phyloP scores from a whole-genome alignment of 2,329 filamentous ascomycete genomes.

The Sarocladium strictum region DNA sequence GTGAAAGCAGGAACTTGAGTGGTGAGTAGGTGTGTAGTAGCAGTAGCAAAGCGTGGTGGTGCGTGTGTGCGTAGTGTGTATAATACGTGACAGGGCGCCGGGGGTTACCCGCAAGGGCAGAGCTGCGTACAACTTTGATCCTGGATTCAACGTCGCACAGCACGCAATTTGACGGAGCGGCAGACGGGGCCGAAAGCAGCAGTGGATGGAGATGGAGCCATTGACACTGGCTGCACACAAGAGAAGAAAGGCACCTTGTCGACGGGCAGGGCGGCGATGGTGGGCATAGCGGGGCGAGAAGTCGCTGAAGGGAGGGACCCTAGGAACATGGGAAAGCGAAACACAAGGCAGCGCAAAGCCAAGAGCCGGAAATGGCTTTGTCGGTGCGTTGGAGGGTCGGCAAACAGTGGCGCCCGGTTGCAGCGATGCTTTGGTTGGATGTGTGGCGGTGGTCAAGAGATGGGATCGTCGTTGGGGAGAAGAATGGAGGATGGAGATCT shows the following conservation, averaged over 20 bases:
- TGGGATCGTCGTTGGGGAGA: constrained; percentile 8
- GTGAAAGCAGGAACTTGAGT: neutral
- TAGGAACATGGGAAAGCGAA: neutral
- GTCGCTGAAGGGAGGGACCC: neutral
- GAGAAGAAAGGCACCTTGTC: neutral
- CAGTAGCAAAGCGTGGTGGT: neutral
- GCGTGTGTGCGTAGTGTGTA: neutral
- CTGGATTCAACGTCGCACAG: constrained; percentile 6
- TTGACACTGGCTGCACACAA: neutral
- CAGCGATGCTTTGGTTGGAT: neutral
- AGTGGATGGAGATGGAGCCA: neutral
- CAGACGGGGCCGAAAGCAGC: neutral
- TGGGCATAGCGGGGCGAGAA: neutral
- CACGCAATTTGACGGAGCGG: constrained; percentile 7
- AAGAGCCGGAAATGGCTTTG: neutral
- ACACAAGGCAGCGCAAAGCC: neutral
- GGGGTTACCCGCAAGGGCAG: neutral
- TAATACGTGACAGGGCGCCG: constrained; percentile 5
- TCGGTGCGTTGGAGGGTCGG: neutral
- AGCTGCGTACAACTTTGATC: neutral
- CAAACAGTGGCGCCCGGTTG: neutral
- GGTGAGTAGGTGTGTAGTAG: neutral
- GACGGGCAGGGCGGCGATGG: neutral
- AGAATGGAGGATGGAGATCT: constrained; percentile 5
- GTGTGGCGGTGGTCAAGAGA: neutral